These are phyloP conservation scores for Apiospora koreana DNA, from an alignment of 2,329 filamentous ascomycete species.

Conservation along the genomic window DNA sequence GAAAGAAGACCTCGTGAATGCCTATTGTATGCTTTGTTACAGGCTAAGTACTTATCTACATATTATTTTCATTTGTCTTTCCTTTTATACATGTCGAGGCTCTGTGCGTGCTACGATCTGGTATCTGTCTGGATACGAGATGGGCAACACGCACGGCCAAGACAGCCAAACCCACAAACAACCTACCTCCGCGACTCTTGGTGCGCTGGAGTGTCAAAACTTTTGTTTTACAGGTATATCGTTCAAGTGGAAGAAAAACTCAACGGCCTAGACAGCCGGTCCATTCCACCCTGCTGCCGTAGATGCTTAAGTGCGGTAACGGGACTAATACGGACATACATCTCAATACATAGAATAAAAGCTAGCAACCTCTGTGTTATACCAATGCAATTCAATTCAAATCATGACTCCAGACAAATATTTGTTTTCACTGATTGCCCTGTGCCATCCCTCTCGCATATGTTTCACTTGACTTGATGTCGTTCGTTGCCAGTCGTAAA, in stretches of 20 bases:
- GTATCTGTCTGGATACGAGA: conserved; percentile 13
- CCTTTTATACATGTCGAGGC: not conserved
- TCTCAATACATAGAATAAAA: conserved; percentile 20
- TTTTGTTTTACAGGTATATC: conserved; percentile 41
- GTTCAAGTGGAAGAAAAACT: conserved; percentile 62
- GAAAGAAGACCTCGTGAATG: not conserved
- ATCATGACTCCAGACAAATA: not conserved
- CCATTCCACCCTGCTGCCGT: conserved; percentile 66
- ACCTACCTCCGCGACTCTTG: conserved; percentile 60
- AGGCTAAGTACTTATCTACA: not conserved
- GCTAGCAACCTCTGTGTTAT: not conserved
- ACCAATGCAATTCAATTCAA: not conserved
- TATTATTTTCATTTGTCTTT: not conserved
- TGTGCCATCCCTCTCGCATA: not conserved
- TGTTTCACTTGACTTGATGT: too few species aligned
- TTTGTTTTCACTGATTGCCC: not conserved
- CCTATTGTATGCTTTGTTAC: not conserved
- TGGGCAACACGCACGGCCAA: conserved; percentile 9
- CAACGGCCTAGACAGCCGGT: conserved; percentile 68
- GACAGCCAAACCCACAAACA: conserved; percentile 51
- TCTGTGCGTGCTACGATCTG: not conserved
- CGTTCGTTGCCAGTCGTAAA: not conserved
- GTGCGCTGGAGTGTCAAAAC: conserved; percentile 63
- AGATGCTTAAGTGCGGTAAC: conserved; percentile 53
- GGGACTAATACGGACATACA: conserved; percentile 68